A percentile compares a stretch with the other conserved stretches of the same genome.
phyloP scores from a whole-genome alignment of 805 yeast genomes.

The Barnettozyma pratensis region DNA sequence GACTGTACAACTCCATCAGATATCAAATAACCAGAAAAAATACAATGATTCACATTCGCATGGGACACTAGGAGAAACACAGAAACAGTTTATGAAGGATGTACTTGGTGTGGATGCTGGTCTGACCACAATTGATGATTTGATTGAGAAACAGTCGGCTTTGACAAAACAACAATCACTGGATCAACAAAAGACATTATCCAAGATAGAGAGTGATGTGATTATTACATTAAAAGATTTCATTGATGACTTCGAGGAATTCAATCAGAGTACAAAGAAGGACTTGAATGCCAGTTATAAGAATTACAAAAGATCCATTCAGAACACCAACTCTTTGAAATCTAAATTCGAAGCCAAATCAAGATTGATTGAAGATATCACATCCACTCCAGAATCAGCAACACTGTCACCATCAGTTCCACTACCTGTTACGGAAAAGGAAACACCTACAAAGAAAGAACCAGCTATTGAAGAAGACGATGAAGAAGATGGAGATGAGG shows the following conservation, averaged over 20 bases:
- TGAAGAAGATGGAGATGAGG: constrained; percentile 7
- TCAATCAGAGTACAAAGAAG: constrained; percentile 9
- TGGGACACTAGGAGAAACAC: background rate
- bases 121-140: constrained; percentile 3
- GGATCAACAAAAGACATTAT: constrained; percentile 1
- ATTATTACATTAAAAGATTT: constrained; percentile 16
- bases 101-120: constrained; percentile 2
- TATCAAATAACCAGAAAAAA: constrained; percentile 7
- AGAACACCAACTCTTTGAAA: constrained; percentile 7
- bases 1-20: constrained; percentile 9
- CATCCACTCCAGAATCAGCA: background rate
- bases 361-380: constrained; percentile 13
- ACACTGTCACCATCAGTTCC: background rate
- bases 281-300: constrained; percentile 2
- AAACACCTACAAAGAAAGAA: background rate
- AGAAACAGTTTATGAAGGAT: background rate
- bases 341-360: constrained; percentile 12
- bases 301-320: constrained; percentile 11
- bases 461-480: background rate
- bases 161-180: constrained; percentile 4
- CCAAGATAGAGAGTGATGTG: constrained; percentile 15
- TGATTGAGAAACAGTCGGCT: constrained; percentile 6
- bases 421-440: background rate
- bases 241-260: constrained; percentile 18
- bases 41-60: constrained; percentile 1